phyloP scores from a whole-genome alignment of 1,284 basidiomycete species.

The Ganoderma leucocontextum region DNA sequence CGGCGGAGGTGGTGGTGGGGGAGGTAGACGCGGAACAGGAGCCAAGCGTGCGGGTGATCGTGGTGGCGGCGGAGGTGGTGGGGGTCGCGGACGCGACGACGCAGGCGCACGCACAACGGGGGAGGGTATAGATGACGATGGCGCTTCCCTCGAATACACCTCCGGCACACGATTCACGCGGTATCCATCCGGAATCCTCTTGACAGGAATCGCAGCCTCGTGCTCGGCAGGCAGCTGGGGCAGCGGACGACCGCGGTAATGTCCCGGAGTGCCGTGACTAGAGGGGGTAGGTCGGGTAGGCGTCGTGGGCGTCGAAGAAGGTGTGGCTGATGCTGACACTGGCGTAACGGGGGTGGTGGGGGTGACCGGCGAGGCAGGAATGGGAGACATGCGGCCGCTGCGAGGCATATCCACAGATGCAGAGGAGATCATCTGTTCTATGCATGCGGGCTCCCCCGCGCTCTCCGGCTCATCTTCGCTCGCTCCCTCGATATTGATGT shows the following conservation, averaged over 20 bases:
- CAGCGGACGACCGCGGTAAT: constrained; percentile 45
- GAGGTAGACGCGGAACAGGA: neutral
- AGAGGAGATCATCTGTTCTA: constrained; percentile 21
- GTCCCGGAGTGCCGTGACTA: constrained; percentile 32
- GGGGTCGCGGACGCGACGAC: neutral
- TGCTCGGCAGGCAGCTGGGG: constrained; percentile 40
- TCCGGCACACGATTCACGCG: constrained; percentile 27
- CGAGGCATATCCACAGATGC: neutral
- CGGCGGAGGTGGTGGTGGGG: neutral
- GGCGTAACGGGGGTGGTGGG: constrained; percentile 7
- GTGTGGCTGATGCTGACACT: constrained; percentile 15
- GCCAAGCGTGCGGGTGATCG: constrained; percentile 2
- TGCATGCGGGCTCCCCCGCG: constrained; percentile 19
- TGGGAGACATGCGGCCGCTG: constrained; percentile 5
- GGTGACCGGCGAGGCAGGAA: constrained; percentile 3
- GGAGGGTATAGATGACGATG: neutral
- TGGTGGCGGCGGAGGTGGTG: neutral
- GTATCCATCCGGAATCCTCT: constrained; percentile 26
- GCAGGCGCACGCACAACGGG: neutral
- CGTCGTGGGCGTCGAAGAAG: constrained; percentile 36
- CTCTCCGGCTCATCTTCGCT: constrained; percentile 10
- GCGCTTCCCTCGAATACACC: constrained; percentile 9
- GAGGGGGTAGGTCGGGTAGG: constrained; percentile 21
- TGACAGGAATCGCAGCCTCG: constrained; percentile 17
- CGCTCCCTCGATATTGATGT: constrained; percentile 4